Conservation (phyloP, 1,139 yeast genomes). For the Zygosaccharomyces pseudobailii region DNA sequence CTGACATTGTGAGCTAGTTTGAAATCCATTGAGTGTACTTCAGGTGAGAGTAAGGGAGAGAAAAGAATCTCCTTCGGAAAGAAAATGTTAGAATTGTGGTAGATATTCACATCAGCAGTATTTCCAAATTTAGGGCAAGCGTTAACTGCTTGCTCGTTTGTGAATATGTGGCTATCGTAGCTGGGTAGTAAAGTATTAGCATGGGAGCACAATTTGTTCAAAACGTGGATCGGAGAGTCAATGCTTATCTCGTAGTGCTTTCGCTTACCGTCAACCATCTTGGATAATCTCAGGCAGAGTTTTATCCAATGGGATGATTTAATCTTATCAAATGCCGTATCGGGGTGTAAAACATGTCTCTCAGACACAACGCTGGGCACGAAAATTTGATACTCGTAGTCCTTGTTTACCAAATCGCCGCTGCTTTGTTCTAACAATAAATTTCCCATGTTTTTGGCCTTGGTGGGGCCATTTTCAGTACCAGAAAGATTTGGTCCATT, state of each 20-base stretch:
- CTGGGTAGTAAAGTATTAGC: conserved; percentile 57
- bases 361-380: conserved; percentile 92
- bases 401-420: conserved; percentile 46
- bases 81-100: conserved; percentile 38
- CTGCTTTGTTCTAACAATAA: conserved; percentile 35
- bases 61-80: conserved; percentile 39
- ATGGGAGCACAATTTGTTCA: conserved; percentile 58
- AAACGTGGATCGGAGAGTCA: conserved; percentile 83
- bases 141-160: conserved; percentile 9
- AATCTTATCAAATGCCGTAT: conserved; percentile 66
- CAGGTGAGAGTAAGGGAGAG: conserved; percentile 50
- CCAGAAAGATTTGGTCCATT: conserved; percentile 45
- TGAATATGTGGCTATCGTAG: conserved; percentile 29
- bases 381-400: conserved; percentile 76
- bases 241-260: conserved; percentile 88
- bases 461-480: conserved; percentile 32
- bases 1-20: conserved; percentile 12
- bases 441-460: conserved; percentile 40
- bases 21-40: conserved; percentile 45
- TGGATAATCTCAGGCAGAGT: conserved; percentile 72
- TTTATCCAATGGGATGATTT: conserved; percentile 94
- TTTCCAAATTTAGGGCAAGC: conserved; percentile 14
- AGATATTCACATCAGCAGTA: conserved; percentile 12
- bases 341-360: conserved; percentile 52
- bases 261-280: conserved; percentile 53